Evolutionary conservation across 2,329 filamentous ascomycete genomes (phyloP), one percentile per base, ranked within the genome.

Genomic region (Fonsecaea erecta): DNA sequence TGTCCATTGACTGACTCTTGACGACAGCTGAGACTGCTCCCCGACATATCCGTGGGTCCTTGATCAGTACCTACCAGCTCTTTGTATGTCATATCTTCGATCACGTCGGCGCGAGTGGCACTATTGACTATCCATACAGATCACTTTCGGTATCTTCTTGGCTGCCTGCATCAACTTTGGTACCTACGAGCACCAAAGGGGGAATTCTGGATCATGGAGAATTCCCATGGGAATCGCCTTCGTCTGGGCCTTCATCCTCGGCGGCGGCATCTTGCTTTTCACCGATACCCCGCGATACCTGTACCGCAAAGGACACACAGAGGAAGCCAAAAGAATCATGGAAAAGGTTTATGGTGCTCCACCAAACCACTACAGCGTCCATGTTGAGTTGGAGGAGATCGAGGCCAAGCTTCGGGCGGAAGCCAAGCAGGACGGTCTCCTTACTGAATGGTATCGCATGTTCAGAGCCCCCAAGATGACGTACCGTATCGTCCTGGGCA

Each of bases 281-380:
- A 81, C 81, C 0, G 85, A 88, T 69, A 84, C 81, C 11, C 85
- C 85, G 3, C 82, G 85, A 1, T 86, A 82, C 77, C 84, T 84
- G 48, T 87, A 85, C 73, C 81, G 85, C n/a, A 74, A 82, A 40
- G 83, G 83, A 37, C 81, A 81, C n/a, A 76, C 79, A 21, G 82
- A 86, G 1, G 74, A 76, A 48, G 84, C 85, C 1, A 77, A 81
- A 37, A 73, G 72, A 8, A 86, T 84, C 0, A 80, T 88, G 40
- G 77, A 84, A 0, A 80, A 81, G 46, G 81, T 84, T 14, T 86
- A 86, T 63, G 84, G 85, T 54, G 82, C 87, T 1, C 76, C 81
- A 5, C 76, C 82, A 64, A 83, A 85, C 71, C 85, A 88, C 75
- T 81, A 80, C 40, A 79, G 82, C 64, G 81, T 88, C 52, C 75